A percentile compares a stretch with the other conserved stretches of the same genome.
phyloP scores from a whole-genome alignment of 208 protist species.

The Blechomonas ayalai region DNA sequence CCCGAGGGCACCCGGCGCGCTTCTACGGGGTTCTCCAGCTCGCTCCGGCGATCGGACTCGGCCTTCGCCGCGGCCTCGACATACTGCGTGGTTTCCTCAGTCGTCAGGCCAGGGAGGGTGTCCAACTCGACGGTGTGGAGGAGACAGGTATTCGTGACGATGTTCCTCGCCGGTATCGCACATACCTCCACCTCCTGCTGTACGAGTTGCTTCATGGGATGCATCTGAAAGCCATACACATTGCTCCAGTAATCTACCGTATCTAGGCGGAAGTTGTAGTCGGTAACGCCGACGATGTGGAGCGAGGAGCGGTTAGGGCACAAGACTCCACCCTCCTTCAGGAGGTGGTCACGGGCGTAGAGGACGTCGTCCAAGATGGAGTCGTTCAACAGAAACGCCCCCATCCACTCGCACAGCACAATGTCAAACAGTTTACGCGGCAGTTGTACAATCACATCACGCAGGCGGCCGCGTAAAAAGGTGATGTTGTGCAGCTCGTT shows the following conservation, averaged over 20 bases:
- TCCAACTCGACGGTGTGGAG: constrained; percentile 59
- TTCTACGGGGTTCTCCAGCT: constrained; percentile 48
- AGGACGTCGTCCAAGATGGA: constrained; percentile 62
- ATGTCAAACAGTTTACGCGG: constrained; percentile 78
- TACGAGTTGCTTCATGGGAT: constrained; percentile 86
- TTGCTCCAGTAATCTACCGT: constrained; percentile 90
- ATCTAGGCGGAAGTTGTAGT: constrained; percentile 80
- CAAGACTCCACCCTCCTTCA: constrained; percentile 51
- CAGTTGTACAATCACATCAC: constrained; percentile 52
- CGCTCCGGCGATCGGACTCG: constrained; percentile 6
- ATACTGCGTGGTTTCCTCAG: constrained; percentile 32
- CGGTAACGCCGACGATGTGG: constrained; percentile 76
- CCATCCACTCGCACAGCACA: constrained; percentile 90
- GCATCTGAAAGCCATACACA: constrained; percentile 90
- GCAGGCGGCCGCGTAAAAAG: constrained; percentile 71
- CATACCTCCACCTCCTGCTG: constrained; percentile 73
- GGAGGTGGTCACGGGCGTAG: constrained; percentile 71
- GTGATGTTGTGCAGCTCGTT: constrained; percentile 73
- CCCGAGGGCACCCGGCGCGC: constrained; percentile 22
- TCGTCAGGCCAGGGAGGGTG: constrained; percentile 21
- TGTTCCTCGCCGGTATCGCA: constrained; percentile 55
- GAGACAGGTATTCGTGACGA: constrained; percentile 61
- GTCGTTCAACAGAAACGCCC: constrained; percentile 79
- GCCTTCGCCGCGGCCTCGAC: constrained; percentile 16
- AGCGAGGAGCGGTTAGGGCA: constrained; percentile 79